Evolutionary conservation across 805 yeast genomes (phyloP), one percentile per base, ranked within the genome.

Genomic region (Hanseniaspora taiwanica): DNA sequence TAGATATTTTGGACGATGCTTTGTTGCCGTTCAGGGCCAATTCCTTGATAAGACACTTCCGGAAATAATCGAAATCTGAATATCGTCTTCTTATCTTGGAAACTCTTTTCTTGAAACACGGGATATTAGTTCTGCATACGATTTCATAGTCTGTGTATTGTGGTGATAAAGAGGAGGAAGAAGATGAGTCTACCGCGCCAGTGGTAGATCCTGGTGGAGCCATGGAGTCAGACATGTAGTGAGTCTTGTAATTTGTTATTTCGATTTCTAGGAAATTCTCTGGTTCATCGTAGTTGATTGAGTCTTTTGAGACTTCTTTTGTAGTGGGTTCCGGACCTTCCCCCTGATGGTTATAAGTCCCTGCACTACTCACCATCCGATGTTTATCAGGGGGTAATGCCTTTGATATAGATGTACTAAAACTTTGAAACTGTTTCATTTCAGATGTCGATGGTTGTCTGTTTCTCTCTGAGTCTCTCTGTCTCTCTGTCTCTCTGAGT

Each of bases 251-350:
- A 35, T 53, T 47, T 41, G 66, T 44, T 44, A 86, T 94, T 58
- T 87, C 96, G 27, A 91, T 77, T 60, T 89, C 98, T 32, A 89
- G 69, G 53, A 86, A 84, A 61, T 85, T 84, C 59, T 91, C 97
- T 0, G 96, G 97, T 51, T 82, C 94, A 0, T 93, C 95, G 54
- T 91, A 91, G 21, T 41, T 41, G 9, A 36, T 41, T 10, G 37
- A 36, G 23, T 40, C 43, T 20, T 40, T 36, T 10, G 37, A 21
- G 8, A 18, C 12, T 3, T 36, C 17, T 33, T 35, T 35, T 35
- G 37, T 12, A 10, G 19, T 21, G 12, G 7, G 6, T 6, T 10
- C 21, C 3, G 27, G 16, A n/a, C 25, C 21, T 6, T 21, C n/a
- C 8, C 34, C 27, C 10, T 25, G 21, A 27, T 39, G 34, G 24